Percentiles rank a stretch among this genome's conserved stretches.
Evolutionary conservation across 345 rosid species (phyloP).

Genomic region (Trapa incisa): DNA sequence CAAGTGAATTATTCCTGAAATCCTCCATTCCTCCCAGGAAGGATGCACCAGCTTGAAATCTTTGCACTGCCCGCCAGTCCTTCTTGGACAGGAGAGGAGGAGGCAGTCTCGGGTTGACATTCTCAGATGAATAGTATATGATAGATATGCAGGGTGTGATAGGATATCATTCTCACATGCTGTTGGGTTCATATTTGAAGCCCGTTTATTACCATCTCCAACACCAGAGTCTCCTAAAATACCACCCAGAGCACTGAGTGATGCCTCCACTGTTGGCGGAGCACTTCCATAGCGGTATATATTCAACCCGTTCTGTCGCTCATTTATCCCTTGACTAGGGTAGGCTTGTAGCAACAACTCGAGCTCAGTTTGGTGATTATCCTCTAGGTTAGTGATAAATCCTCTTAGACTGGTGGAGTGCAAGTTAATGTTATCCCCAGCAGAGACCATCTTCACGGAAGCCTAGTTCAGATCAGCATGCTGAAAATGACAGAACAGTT

Average conservation of each 20-base stretch:
- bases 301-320: conserved; percentile 26
- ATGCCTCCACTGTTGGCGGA: conserved; percentile 89
- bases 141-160: conserved; percentile 65
- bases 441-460: conserved; percentile 32
- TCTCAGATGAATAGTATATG: conserved; percentile 71
- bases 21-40: conserved; percentile 41
- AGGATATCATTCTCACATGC: conserved; percentile 70
- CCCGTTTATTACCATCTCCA: conserved; percentile 20
- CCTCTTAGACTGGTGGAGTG: conserved; percentile 29
- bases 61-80: conserved; percentile 79
- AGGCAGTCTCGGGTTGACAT: conserved; percentile 71
- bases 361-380: conserved; percentile 48
- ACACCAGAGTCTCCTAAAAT: conserved; percentile 37
- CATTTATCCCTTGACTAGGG: conserved; percentile 28
- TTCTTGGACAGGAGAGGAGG: conserved; percentile 79
- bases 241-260: conserved; percentile 56
- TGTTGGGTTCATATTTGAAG: conserved; percentile 22
- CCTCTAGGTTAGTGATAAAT: conserved; percentile 43
- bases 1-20: conserved; percentile 33
- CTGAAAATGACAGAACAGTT: not conserved
- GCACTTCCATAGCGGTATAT: conserved; percentile 82
- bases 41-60: conserved; percentile 58
- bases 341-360: conserved; percentile 52
- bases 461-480: conserved; percentile 10
- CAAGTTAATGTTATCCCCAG: conserved; percentile 43